A percentile compares a stretch with the other conserved stretches of the same genome.
Conservation (phyloP, 2,329 filamentous ascomycete genomes). For the Phyllosticta ampelicida region DNA sequence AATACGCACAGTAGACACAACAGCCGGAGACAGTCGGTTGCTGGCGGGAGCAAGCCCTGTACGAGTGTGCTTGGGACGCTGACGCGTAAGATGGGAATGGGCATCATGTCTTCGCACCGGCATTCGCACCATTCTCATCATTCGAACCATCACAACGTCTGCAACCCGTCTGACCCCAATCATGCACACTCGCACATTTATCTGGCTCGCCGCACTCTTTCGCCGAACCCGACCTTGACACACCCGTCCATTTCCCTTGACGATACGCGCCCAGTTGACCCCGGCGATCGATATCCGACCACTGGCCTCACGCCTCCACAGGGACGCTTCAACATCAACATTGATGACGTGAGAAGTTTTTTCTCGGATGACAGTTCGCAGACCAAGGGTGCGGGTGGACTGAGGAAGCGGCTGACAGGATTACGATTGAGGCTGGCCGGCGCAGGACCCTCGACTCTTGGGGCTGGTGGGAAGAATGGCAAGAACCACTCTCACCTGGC, state of each 20-base stretch:
- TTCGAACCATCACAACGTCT: neutral
- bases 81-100: conserved; percentile 11
- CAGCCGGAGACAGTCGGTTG: conserved; percentile 5
- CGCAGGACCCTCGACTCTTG: neutral
- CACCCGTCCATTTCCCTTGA: neutral
- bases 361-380: conserved; percentile 30
- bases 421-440: conserved; percentile 15
- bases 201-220: conserved; percentile 20
- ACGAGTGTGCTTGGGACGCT: conserved; percentile 12
- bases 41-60: neutral
- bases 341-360: conserved; percentile 31
- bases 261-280: conserved; percentile 3
- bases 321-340: conserved; percentile 26
- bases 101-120: neutral
- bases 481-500: neutral
- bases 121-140: neutral
- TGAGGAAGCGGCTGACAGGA: conserved; percentile 26
- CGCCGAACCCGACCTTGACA: neutral
- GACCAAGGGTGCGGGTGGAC: conserved; percentile 14
- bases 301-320: conserved; percentile 34
- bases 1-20: conserved; percentile 4
- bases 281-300: conserved; percentile 39
- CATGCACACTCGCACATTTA: conserved; percentile 40
- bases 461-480: neutral
- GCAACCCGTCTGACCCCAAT: conserved; percentile 17